These are phyloP conservation scores for Eucalyptus marginata DNA, from an alignment of 345 rosid genomes.

Conservation along the genomic window DNA sequence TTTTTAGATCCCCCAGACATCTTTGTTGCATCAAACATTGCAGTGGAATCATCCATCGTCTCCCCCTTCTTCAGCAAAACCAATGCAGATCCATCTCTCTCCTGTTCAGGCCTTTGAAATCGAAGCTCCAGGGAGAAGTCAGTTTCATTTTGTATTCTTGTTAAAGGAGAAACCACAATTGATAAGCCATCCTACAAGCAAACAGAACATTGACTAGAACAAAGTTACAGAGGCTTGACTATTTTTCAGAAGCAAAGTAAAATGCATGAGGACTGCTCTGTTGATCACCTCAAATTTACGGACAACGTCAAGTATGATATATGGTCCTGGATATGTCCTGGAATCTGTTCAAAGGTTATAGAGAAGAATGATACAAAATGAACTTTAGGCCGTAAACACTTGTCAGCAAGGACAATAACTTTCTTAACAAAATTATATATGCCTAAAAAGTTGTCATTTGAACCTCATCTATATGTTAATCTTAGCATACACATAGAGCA, in stretches of 20 bases:
- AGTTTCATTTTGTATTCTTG: conserved; percentile 78
- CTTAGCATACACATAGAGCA: neutral
- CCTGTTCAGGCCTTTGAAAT: conserved; percentile 57
- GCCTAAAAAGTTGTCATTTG: neutral
- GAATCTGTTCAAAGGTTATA: conserved; percentile 44
- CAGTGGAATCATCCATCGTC: conserved; percentile 75
- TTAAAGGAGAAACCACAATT: conserved; percentile 73
- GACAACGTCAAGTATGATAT: conserved; percentile 60
- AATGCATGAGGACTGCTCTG: neutral
- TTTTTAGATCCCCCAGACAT: conserved; percentile 66
- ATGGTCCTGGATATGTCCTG: conserved; percentile 82
- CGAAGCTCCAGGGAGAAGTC: conserved; percentile 65
- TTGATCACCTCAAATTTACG: conserved; percentile 52
- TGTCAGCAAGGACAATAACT: neutral
- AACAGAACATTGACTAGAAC: neutral
- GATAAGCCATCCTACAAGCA: conserved; percentile 68
- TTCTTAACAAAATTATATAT: neutral
- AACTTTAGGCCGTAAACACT: neutral
- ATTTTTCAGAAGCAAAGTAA: neutral
- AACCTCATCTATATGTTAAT: neutral
- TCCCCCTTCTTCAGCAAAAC: conserved; percentile 62
- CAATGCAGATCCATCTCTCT: conserved; percentile 43
- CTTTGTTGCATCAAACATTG: conserved; percentile 62
- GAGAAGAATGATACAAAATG: neutral
- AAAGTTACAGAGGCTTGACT: neutral